Evolutionary conservation across 2,329 filamentous ascomycete species (phyloP), one percentile per base, ranked within the genome.

Genomic region (Xylariaceae sp.): DNA sequence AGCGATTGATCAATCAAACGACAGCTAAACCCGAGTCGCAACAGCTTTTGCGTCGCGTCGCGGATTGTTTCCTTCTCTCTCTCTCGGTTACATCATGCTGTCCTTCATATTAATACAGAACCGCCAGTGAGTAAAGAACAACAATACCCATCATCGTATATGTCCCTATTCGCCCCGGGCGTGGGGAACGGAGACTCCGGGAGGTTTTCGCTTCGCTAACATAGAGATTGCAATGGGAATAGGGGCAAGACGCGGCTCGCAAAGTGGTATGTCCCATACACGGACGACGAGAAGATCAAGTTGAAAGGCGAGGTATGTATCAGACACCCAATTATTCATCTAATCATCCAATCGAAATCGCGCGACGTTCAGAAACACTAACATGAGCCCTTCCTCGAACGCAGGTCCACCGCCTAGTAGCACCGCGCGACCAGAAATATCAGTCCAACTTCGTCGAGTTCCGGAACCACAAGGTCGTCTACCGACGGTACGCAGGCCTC

Each of bases 361-460:
- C 45, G 34, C 9, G 26, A n/a, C 35, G 34, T 5, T 19, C 30
- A 34, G 5, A 44, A 44, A 11, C 32, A 34, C 51, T 50, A 50
- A 44, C 51, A 47, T 32, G 39, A 8, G 19, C 19, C 44, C 12
- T 53, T 56, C 47, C 47, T 19, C 30, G 39, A 7, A 11, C 19
- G 47, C 65, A 91, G 87, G 89, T 97, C 66, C 94, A 99, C 80
- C 91, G 94, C 60, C 90, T 99, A 64, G 92, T 99, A 58, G 94
- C 94, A 0, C 94, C 94, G 5, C 89, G 94, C 69, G 94, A 99
- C 74, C 94, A 99, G 71, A 99, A 99, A 72, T 96, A 99, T 79
- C 94, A 99, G 73, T 96, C 91, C 75, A 99, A 99, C 77, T 99
- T 99, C 69, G 94, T 99, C 80, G 94, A 99, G 75, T 87, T 88